A percentile compares a stretch with the other conserved stretches of the same genome.
Evolutionary conservation across 2,329 filamentous ascomycete species (phyloP).

Genomic region (Sporothrix curviconia): DNA sequence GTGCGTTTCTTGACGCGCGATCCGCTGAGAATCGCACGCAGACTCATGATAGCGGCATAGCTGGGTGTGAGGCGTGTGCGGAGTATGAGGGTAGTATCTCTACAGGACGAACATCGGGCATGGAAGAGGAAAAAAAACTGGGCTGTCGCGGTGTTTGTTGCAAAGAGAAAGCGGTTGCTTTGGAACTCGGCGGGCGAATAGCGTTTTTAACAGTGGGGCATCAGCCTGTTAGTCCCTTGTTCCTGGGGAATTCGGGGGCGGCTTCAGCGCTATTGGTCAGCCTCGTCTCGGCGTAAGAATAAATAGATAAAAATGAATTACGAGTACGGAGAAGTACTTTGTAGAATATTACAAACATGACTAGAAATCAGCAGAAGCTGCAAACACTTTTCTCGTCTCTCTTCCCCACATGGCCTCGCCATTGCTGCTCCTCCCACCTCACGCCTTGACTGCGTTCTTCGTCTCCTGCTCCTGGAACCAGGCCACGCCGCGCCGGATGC

Average conservation of each 20-base stretch:
- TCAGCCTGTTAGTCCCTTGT: no score
- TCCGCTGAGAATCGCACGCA: conserved; percentile 21
- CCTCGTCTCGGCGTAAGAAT: neutral
- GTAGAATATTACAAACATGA: no score
- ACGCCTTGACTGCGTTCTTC: conserved; percentile 15
- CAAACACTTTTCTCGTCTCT: no score
- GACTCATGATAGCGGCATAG: conserved; percentile 18
- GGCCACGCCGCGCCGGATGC: conserved; percentile 46
- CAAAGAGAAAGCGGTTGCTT: neutral
- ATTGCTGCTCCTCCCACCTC: neutral
- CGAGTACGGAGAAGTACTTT: no score
- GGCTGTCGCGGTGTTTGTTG: neutral
- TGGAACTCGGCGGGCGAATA: neutral
- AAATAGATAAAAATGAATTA: no score
- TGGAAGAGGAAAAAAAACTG: neutral
- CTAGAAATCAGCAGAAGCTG: no score
- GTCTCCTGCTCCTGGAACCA: conserved; percentile 51
- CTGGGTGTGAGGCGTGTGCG: neutral
- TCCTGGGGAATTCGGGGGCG: neutral
- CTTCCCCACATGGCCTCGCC: no score
- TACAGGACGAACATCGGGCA: neutral
- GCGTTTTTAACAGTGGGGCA: neutral
- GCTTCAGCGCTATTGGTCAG: conserved; percentile 2
- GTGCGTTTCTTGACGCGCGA: conserved; percentile 20
- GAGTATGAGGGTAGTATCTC: no score